Conservation (phyloP, 2,329 filamentous ascomycete species). For the Aspergillus melleus region DNA sequence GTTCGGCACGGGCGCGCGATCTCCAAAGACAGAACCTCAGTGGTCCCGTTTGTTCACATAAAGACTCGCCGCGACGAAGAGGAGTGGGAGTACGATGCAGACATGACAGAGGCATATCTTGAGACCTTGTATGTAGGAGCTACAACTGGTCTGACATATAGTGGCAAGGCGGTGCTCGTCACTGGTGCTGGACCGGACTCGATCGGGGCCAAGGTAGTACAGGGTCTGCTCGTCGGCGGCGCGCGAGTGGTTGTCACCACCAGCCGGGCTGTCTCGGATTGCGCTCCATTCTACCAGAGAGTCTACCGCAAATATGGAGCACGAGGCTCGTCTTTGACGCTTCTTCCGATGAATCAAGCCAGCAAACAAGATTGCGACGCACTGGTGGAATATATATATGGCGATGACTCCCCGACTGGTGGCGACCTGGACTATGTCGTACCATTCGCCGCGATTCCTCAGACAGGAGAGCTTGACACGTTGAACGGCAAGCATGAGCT, state of each 20-base stretch:
- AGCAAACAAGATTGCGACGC: constrained; percentile 42
- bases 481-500: constrained; percentile 26
- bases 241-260: constrained; percentile 44
- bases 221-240: constrained; percentile 34
- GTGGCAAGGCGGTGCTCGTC: constrained; percentile 33
- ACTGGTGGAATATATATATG: constrained; percentile 41
- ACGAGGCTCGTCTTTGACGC: constrained; percentile 33
- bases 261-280: constrained; percentile 30
- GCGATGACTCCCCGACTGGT: constrained; percentile 18
- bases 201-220: constrained; percentile 37
- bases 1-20: neutral
- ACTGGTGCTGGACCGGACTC: constrained; percentile 41
- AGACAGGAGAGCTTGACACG: constrained; percentile 37
- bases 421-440: constrained; percentile 43
- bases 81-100: constrained; percentile 20
- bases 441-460: constrained; percentile 46
- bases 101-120: constrained; percentile 15
- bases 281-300: constrained; percentile 34
- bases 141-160: constrained; percentile 24
- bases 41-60: constrained; percentile 18
- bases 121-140: constrained; percentile 14
- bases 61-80: constrained; percentile 13
- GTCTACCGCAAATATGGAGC: constrained; percentile 36
- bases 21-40: neutral
- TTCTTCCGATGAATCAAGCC: constrained; percentile 44